Evolutionary conservation across 441 rosid species (phyloP), one percentile per base, ranked within the genome.

Genomic region (Erodium texanum): DNA sequence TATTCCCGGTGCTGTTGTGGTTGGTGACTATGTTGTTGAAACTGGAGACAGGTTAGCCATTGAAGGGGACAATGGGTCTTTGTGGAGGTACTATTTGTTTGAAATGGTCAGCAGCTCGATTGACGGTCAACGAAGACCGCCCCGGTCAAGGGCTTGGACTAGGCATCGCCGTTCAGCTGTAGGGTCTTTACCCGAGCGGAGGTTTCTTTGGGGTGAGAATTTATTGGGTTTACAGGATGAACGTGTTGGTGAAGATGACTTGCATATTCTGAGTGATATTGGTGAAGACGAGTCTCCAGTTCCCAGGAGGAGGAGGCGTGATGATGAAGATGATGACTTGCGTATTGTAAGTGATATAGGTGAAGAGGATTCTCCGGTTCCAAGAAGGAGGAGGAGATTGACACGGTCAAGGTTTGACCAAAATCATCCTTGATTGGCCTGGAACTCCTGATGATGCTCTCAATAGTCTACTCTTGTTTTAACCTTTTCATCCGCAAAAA

Each of bases 1-100:
- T 22, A 87, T 90, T 71, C 98, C 98, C 0, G 97, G 97, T 70
- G 94, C 96, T 70, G 80, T 90, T 41, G 96, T 93, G 7, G 91
- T 93, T 71, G 98, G 97, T 50, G 98, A 93, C 75, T 93, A 90
- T 80, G 96, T 85, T 14, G 82, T 93, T 19, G 98, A 93, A 72
- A 86, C 89, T 77, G 90, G 96, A 48, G 92, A 87, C 67, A 87
- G 92, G 75, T 71, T 83, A n/a, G 41, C 88, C 11, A 79, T 70
- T 62, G 92, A 79, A 68, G 84, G 92, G 70, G 96, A 80, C 68
- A 73, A 79, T 71, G 80, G 61, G 8, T 54, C 87, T 14, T 86
- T 82, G 89, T 82, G 81, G 92, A 84, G 87, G 64, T 82, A 89
- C 74, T 83, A 89, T 62, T 75, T 93, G 79, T 85, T 90, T 80